Base-by-base conservation (phyloP, 164 flowering plant genomes). In the Liriodendron chinense region DNA sequence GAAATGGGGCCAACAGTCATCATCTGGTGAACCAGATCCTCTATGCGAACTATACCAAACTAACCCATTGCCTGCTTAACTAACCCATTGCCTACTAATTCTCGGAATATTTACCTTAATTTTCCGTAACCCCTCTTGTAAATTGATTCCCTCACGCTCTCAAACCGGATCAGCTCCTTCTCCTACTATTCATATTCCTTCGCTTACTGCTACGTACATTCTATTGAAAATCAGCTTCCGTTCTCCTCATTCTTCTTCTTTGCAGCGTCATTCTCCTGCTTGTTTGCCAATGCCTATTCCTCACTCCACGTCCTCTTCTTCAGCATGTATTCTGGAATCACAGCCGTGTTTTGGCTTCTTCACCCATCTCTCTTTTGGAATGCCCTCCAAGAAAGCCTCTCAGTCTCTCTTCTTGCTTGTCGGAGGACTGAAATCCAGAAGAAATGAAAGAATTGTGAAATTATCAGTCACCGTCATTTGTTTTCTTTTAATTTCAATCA, bases 71-170 rank as follows among this genome's bases (percentile, higher is more conserved):
- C 93, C 88, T 87, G 85, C 70, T 89, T 91, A 24, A 89, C 72
- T 9, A 90, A 71, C 1, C 90, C 79, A 74, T 90, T 90, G 67
- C 88, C 91, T 0, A 90, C 85, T 86, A 79, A 78, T 85, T 65
- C 90, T 80, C 75, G 84, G 90, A 82, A 85, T 82, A 81, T 88
- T 82, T 49, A 90, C 75, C 78, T 88, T 88, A 20, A n/a, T n/a
- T n/a, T n/a, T n/a, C 93, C 93, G 76, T 74, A 84, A n/a, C 92
- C 92, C 72, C 92, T 85, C 83, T 89, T 88, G 87, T 89, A 89
- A 1, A 88, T 85, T 71, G 88, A 48, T 65, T 89, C 93, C 62
- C 78, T 84, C 56, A 89, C 89, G 62, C 90, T 89, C 80, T 88
- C 88, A 78, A 89, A 73, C 24, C 59, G 24, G 24, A 84, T 81